phyloP scores from a whole-genome alignment of 2,329 filamentous ascomycete species.

The Pleochaeta shiraiana region DNA sequence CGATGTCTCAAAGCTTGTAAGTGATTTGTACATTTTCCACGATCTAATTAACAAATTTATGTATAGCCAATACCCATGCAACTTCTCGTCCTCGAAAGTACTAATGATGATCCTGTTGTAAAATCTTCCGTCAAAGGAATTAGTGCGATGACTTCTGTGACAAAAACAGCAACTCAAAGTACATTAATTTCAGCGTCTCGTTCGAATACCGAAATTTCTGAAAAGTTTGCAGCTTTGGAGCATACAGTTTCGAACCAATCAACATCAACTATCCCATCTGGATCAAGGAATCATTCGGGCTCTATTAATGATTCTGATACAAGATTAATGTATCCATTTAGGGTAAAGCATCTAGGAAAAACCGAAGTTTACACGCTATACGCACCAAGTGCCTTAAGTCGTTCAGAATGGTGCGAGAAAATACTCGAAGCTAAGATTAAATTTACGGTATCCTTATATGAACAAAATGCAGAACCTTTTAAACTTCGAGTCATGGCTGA shows the following conservation, averaged over 20 bases:
- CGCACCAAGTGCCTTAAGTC: constrained; percentile 49
- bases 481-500: constrained; percentile 79
- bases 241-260: constrained; percentile 50
- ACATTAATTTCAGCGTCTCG: constrained; percentile 32
- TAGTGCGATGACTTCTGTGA: constrained; percentile 38
- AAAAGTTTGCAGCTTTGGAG: constrained; percentile 35
- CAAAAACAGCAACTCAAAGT: constrained; percentile 37
- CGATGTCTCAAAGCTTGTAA: constrained; percentile 76
- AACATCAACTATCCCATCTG: constrained; percentile 26
- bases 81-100: constrained; percentile 74
- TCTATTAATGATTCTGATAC: constrained; percentile 25
- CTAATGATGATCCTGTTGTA: constrained; percentile 75
- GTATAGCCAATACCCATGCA: constrained; percentile 94
- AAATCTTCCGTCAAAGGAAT: constrained; percentile 39
- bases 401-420: constrained; percentile 78
- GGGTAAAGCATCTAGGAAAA: constrained; percentile 84
- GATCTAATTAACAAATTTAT: constrained; percentile 16
- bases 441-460: constrained; percentile 69
- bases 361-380: constrained; percentile 75
- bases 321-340: constrained; percentile 62
- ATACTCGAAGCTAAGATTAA: constrained; percentile 90
- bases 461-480: constrained; percentile 94
- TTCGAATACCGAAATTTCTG: constrained; percentile 17
- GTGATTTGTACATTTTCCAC: constrained; percentile 12
- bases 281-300: constrained; percentile 22